Evolutionary conservation across 108 stramenopile genomes (phyloP).

Genomic region (Schizochytrium sp.): DNA sequence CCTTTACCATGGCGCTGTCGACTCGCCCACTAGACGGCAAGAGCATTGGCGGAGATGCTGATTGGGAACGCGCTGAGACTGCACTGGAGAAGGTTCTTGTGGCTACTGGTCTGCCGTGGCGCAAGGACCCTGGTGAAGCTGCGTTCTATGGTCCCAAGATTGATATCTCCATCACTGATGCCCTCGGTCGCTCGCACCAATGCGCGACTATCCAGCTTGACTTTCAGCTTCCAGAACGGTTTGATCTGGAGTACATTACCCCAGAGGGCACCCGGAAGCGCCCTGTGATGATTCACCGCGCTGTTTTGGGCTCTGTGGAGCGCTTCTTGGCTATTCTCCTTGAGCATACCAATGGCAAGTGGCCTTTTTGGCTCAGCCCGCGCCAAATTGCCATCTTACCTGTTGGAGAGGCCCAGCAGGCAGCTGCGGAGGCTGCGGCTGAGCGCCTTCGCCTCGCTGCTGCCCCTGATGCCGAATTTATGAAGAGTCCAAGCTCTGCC

Average conservation of each 20-base stretch:
- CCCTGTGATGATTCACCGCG: constrained; percentile 98
- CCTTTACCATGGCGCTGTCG: not conserved
- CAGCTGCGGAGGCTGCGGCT: constrained; percentile 78
- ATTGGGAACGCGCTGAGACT: constrained; percentile 38
- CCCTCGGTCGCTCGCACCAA: constrained; percentile 98
- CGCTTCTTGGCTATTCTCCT: constrained; percentile 98
- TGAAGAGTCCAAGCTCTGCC: not conserved
- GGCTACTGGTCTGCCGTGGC: constrained; percentile 81
- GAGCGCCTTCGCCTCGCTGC: not conserved
- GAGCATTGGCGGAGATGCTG: constrained; percentile 11
- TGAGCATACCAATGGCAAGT: constrained; percentile 98
- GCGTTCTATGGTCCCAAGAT: constrained; percentile 99
- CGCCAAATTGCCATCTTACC: constrained; percentile 95
- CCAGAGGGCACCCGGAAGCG: constrained; percentile 69
- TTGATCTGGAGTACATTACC: constrained; percentile 81
- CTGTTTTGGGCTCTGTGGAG: constrained; percentile 98
- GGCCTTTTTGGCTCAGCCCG: constrained; percentile 99
- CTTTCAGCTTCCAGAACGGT: constrained; percentile 98
- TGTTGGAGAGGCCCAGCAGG: constrained; percentile 86
- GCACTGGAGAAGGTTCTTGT: not conserved
- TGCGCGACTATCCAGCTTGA: constrained; percentile 99
- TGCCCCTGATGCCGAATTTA: not conserved
- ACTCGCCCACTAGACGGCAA: constrained; percentile 43
- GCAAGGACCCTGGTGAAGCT: constrained; percentile 95
- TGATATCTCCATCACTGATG: constrained; percentile 99